phyloP scores from a whole-genome alignment of 495 filamentous ascomycete species.

The Penicillium soppii region DNA sequence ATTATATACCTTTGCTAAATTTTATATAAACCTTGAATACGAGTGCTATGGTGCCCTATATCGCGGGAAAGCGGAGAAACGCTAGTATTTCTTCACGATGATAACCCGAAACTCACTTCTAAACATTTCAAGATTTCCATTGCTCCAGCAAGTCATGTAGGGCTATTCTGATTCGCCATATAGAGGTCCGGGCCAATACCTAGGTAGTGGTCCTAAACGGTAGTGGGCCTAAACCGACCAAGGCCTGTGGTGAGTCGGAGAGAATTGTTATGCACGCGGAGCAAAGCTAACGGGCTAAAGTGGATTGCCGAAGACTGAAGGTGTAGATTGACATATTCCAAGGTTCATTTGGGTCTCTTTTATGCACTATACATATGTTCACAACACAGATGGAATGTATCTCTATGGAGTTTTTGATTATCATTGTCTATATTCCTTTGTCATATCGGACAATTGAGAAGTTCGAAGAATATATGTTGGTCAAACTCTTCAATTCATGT shows the following conservation, averaged over 20 bases:
- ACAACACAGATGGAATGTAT: too few relatives aligned
- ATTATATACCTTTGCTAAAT: not conserved
- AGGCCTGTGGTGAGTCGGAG: slow-evolving; percentile 38
- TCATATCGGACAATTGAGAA: not conserved
- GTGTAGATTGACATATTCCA: too few relatives aligned
- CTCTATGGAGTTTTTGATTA: too few relatives aligned
- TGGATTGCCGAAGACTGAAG: slow-evolving; percentile 43
- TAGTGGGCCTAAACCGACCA: slow-evolving; percentile 39
- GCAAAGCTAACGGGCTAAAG: slow-evolving; percentile 21
- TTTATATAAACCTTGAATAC: too few relatives aligned
- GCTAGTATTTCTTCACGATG: not conserved
- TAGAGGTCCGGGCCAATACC: too few relatives aligned
- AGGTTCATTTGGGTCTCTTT: too few relatives aligned
- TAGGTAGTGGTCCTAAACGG: too few relatives aligned
- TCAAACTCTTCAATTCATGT: not conserved
- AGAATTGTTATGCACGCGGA: not conserved
- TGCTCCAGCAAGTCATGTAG: not conserved
- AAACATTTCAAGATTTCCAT: not conserved
- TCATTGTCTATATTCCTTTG: too few relatives aligned
- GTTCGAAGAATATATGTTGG: not conserved
- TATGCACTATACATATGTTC: too few relatives aligned
- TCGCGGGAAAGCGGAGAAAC: not conserved
- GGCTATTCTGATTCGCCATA: slow-evolving; percentile 13
- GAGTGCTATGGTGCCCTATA: too few relatives aligned
- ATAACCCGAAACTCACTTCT: not conserved